phyloP scores from a whole-genome alignment of 441 rosid species.

The Geranium incanum region DNA sequence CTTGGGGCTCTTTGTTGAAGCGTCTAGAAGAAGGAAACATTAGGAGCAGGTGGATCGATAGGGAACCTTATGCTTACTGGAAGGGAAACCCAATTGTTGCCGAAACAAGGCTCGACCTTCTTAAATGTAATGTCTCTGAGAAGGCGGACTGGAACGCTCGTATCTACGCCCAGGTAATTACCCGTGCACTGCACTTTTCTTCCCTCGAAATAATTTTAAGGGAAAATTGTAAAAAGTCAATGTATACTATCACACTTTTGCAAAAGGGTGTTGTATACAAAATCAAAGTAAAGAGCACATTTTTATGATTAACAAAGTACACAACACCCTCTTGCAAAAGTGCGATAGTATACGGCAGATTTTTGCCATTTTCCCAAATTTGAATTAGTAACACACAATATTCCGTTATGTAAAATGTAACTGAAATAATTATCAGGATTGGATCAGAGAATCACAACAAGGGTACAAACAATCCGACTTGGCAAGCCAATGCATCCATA shows the following conservation, averaged over 20 bases:
- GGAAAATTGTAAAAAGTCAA: too few species aligned
- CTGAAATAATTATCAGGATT: constrained; percentile 38
- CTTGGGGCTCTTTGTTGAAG: constrained; percentile 50
- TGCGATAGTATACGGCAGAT: too few species aligned
- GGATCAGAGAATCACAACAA: constrained; percentile 51
- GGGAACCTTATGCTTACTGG: constrained; percentile 77
- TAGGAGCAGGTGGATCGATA: constrained; percentile 46
- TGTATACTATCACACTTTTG: too few species aligned
- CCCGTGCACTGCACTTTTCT: not conserved
- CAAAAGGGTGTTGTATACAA: too few species aligned
- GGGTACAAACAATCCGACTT: constrained; percentile 55
- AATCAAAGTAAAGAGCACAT: too few species aligned
- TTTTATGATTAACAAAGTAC: too few species aligned
- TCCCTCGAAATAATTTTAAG: too few species aligned
- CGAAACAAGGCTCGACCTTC: constrained; percentile 48
- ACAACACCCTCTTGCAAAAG: too few species aligned
- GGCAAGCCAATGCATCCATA: constrained; percentile 59
- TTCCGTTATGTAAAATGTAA: too few species aligned
- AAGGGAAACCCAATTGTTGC: constrained; percentile 68
- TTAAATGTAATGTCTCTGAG: constrained; percentile 52
- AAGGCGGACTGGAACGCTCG: constrained; percentile 51
- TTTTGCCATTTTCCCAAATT: too few species aligned
- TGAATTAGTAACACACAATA: too few species aligned
- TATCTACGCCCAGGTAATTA: constrained; percentile 45
- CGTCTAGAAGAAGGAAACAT: constrained; percentile 55